Evolutionary conservation across 169 alveolate genomes (phyloP), one percentile per base, ranked within the genome.

Genomic region (Plasmodium inui): DNA sequence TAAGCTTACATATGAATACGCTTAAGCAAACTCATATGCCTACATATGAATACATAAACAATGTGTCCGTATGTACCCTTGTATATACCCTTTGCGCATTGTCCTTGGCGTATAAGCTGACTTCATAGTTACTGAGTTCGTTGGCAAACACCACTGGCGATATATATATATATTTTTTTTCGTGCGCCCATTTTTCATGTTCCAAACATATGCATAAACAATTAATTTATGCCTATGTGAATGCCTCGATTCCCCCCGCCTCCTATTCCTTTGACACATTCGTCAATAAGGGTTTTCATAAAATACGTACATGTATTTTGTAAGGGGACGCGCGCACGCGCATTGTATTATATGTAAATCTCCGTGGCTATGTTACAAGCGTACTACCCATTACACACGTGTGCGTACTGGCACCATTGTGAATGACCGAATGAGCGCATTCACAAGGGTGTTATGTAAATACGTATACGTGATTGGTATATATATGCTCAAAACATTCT

Each of bases 51-150:
- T 78, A 22, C 71, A 78, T 22, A 39, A 19, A n/a, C 26, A 74
- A n/a, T 37, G 28, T 74, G 53, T 74, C 28, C 50, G 71, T 78
- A 78, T 78, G 53, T 41, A n/a, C 53, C 44, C 71, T n/a, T 78
- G 32, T 26, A 39, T 78, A 37, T 78, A 37, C 53, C 28, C 34
- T 76, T n/a, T 26, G 67, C 32, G 19, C 30, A 50, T 78, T n/a
- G 17, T 19, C 53, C 14, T 78, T 41, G 14, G 19, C 34, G 10
- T 37, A 76, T 19, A 37, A 3, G 32, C 50, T 76, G 14, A 76
- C 83, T 2, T 17, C 70, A 32, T 76, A 76, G 50, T 76, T 76
- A n/a, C 50, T 12, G 50, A 76, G 30, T 30, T n/a, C 22, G 39
- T 76, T 67, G 6, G 41, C 37, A 67, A 67, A 12, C 14, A 67